Percentiles rank a stretch among this genome's conserved stretches.
phyloP scores from a whole-genome alignment of 345 rosid genomes.

The Geranium brycei region DNA sequence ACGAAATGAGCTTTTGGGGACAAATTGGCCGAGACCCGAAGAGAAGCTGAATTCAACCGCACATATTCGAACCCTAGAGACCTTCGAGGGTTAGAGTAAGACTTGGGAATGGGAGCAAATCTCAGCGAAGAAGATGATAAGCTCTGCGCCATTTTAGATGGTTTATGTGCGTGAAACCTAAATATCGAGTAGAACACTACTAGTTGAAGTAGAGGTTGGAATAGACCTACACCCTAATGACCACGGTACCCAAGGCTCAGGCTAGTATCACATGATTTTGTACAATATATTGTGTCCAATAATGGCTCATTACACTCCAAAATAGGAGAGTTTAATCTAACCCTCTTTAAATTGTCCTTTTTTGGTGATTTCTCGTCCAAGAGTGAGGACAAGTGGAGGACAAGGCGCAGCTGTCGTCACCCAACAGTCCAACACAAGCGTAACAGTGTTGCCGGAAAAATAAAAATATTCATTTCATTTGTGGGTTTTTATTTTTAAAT shows the following conservation, averaged over 20 bases:
- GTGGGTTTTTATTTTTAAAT: too few relatives aligned
- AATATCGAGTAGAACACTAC: background rate
- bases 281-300: background rate
- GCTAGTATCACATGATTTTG: background rate
- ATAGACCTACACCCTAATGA: too few relatives aligned
- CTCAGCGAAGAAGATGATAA: background rate
- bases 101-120: background rate
- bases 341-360: too few relatives aligned
- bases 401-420: too few relatives aligned
- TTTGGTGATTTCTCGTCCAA: too few relatives aligned
- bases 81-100: background rate
- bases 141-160: background rate
- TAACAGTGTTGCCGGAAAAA: too few relatives aligned
- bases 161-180: background rate
- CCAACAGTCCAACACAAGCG: too few relatives aligned
- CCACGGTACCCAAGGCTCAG: background rate
- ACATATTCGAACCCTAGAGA: background rate
- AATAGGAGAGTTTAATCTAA: too few relatives aligned
- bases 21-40: conserved; percentile 36
- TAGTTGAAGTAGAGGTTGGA: background rate
- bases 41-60: conserved; percentile 1
- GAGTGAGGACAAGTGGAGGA: too few relatives aligned
- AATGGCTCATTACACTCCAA: too few relatives aligned
- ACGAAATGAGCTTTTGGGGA: conserved; percentile 59
- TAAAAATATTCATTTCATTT: too few relatives aligned